Conservation (phyloP, 2,329 filamentous ascomycete species). For the Rhinocladiella mackenziei region DNA sequence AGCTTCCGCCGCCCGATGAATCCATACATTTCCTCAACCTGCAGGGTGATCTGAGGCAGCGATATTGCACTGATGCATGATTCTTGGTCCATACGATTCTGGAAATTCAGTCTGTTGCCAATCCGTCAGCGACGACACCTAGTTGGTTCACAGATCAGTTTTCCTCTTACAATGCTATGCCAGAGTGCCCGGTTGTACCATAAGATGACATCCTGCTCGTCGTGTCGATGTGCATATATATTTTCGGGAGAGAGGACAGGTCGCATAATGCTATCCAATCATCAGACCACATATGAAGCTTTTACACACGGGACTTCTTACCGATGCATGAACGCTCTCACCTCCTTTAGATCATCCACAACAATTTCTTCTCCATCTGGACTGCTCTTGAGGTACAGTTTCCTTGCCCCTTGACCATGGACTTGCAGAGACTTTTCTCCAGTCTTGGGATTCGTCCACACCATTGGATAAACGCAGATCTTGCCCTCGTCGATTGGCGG, state of each 20-base stretch:
- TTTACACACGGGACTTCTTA: constrained; percentile 15
- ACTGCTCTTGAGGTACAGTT: constrained; percentile 35
- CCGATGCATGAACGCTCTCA: constrained; percentile 35
- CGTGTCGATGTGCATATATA: constrained; percentile 38
- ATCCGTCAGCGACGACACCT: background rate
- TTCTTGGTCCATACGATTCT: constrained; percentile 37
- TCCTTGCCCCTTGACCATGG: constrained; percentile 37
- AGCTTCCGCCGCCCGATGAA: too few species aligned
- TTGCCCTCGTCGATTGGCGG: constrained; percentile 33
- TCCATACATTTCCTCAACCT: too few species aligned
- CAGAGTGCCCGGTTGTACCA: constrained; percentile 41
- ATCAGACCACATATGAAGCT: background rate
- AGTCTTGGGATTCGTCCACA: constrained; percentile 38
- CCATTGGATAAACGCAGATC: constrained; percentile 38
- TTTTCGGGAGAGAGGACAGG: constrained; percentile 35
- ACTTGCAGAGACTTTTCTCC: constrained; percentile 35
- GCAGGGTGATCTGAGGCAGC: constrained; percentile 29
- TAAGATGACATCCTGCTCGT: constrained; percentile 39
- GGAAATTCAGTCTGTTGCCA: constrained; percentile 34
- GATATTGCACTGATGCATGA: constrained; percentile 41
- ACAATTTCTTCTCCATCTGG: constrained; percentile 29
- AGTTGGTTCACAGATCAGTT: background rate
- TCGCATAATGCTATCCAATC: constrained; percentile 34
- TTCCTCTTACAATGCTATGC: constrained; percentile 37
- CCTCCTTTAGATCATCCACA: constrained; percentile 32